Evolutionary conservation across 2,329 filamentous ascomycete species (phyloP).

Genomic region (Acarospora socialis): DNA sequence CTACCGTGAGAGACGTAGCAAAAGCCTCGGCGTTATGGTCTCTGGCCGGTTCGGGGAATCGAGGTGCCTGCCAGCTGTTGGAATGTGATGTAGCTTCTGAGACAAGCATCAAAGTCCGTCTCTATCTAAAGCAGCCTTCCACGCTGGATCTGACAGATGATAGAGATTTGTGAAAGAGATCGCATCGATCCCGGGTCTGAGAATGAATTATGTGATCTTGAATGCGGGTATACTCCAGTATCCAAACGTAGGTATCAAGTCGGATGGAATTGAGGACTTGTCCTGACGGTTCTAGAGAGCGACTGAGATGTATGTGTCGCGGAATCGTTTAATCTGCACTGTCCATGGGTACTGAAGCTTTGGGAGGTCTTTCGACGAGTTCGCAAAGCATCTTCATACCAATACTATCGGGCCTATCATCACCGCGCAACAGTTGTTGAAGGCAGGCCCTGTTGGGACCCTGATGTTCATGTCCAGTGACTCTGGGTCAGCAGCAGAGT

Average conservation of each 20-base stretch:
- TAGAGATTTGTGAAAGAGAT: slow-evolving; percentile 12
- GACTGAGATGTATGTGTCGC: slow-evolving; percentile 31
- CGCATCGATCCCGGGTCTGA: slow-evolving; percentile 24
- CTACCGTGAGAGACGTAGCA: slow-evolving; percentile 33
- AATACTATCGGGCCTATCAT: slow-evolving; percentile 47
- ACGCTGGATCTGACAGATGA: slow-evolving; percentile 9
- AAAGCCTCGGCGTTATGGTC: slow-evolving; percentile 31
- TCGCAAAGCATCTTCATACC: slow-evolving; percentile 41
- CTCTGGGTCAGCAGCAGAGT: slow-evolving; percentile 37
- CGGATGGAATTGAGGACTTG: too few relatives aligned
- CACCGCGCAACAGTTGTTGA: slow-evolving; percentile 37
- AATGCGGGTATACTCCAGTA: slow-evolving; percentile 44
- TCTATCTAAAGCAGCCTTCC: not conserved
- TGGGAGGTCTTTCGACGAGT: slow-evolving; percentile 36
- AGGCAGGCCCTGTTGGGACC: slow-evolving; percentile 32
- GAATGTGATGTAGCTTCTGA: slow-evolving; percentile 41
- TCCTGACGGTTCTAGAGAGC: slow-evolving; percentile 28
- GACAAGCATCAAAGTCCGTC: slow-evolving; percentile 34
- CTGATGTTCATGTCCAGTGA: slow-evolving; percentile 45
- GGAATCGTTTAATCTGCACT: not conserved
- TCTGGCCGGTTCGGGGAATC: slow-evolving; percentile 18
- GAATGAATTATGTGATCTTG: slow-evolving; percentile 40
- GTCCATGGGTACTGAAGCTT: slow-evolving; percentile 1
- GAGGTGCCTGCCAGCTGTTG: slow-evolving; percentile 26
- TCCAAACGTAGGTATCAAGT: slow-evolving; percentile 35